Evolutionary conservation across 495 filamentous ascomycete genomes (phyloP), one percentile per base, ranked within the genome.

Genomic region (Neurospora terricola): DNA sequence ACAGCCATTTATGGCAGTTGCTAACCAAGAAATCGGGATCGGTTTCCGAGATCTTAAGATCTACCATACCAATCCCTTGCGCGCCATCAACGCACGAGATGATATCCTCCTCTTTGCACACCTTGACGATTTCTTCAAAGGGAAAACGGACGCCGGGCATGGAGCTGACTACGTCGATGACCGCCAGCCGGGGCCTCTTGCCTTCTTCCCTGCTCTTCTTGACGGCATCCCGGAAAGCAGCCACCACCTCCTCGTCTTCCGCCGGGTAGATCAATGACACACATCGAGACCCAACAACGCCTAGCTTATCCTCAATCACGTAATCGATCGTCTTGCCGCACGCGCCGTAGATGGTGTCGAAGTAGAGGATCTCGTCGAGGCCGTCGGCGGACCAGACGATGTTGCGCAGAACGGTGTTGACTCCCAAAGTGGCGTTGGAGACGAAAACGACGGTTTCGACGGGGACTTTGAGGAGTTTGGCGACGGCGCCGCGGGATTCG

Each of bases 1-100:
- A 92, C 18, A 97, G 87, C 95, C 95, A 98, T 84, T 98, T 98
- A 81, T 98, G 93, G 76, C 88, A 89, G 78, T 97, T 97, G 30
- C 85, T 89, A 10, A 93, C 87, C 74, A 97, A 90, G 80, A 97
- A 98, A 75, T 98, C 94, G 0, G 92, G 89, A 42, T 90, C 84
- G n/a, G 93, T 79, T 30, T 74, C 78, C 0, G 76, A 76, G 27
- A 97, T 82, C 75, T 94, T 86, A 18, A 98, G 81, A 3, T 83
- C 83, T 23, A 97, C 86, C 71, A 94, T 90, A 1, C 94, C 94
- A 39, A 97, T 83, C 5, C 92, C 91, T 78, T 97, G 94, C 5
- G 93, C 94, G 4, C 85, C 94, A 77, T 97, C 94, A n/a, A 97
- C 82, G 27, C 90, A 78, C 11, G 84, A 84, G 83, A 89, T 80